These are phyloP conservation scores for Monosporozyma aquatica DNA, from an alignment of 805 yeast genomes.

Conservation along the genomic window DNA sequence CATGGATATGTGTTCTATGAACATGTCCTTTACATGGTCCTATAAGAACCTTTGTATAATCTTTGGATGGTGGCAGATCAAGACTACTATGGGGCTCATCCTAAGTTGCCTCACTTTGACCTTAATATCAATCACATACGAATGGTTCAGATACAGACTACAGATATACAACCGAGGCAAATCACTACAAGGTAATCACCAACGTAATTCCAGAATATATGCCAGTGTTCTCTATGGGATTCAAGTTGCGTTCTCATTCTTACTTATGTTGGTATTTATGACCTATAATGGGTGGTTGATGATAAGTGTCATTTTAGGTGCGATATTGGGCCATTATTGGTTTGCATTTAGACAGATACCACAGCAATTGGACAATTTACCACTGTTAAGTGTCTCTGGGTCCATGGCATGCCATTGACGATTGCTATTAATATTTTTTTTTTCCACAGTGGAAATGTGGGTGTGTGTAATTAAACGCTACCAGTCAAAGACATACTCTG, in stretches of 20 bases:
- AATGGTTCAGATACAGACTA: constrained; percentile 1
- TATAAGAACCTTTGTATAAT: constrained; percentile 65
- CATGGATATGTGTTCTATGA: constrained; percentile 37
- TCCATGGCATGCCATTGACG: constrained; percentile 3
- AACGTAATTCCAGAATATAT: constrained; percentile 15
- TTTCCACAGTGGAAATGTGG: no score
- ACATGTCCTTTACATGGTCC: constrained; percentile 75
- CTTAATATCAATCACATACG: background rate
- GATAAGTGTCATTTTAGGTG: constrained; percentile 65
- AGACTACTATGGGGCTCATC: constrained; percentile 41
- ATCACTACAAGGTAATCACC: background rate
- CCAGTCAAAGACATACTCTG: no score
- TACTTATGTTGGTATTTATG: constrained; percentile 77
- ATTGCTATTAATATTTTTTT: no score
- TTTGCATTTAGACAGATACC: background rate
- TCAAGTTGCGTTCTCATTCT: constrained; percentile 61
- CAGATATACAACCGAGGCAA: background rate
- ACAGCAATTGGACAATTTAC: background rate
- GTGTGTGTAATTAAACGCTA: no score
- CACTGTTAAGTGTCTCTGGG: background rate
- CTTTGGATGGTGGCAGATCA: constrained; percentile 74
- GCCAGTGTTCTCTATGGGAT: constrained; percentile 44
- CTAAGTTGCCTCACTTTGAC: constrained; percentile 32
- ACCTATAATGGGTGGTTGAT: constrained; percentile 81
- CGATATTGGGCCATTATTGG: constrained; percentile 54